These are phyloP conservation scores for Dovyalis caffra DNA, from an alignment of 345 rosid species.

Conservation along the genomic window DNA sequence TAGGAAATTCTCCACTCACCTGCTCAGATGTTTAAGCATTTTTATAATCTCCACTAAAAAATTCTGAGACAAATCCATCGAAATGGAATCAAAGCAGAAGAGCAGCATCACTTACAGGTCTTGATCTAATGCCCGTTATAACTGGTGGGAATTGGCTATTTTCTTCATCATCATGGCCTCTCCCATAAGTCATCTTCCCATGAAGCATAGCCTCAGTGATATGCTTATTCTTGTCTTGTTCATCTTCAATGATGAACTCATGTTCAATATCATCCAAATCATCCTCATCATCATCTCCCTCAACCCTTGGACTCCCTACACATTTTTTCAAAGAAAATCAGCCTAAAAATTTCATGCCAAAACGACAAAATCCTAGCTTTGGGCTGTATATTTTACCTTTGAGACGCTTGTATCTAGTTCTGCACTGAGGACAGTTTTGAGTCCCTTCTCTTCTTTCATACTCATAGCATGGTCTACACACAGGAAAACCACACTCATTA, in stretches of 20 bases:
- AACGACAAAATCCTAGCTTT: too few relatives aligned
- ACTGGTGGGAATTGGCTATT: slow-evolving; percentile 63
- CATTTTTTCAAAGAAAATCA: neutral
- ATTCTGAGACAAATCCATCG: neutral
- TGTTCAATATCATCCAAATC: slow-evolving; percentile 90
- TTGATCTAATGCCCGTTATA: slow-evolving; percentile 60
- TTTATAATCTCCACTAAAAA: neutral
- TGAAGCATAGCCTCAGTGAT: slow-evolving; percentile 85
- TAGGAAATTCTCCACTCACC: slow-evolving; percentile 92
- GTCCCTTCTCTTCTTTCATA: slow-evolving; percentile 95
- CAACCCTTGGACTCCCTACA: slow-evolving; percentile 88
- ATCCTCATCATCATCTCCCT: slow-evolving; percentile 96
- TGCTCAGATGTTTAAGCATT: slow-evolving; percentile 16
- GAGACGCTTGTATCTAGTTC: slow-evolving; percentile 94
- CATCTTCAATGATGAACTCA: slow-evolving; percentile 86
- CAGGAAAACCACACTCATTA: slow-evolving; percentile 97
- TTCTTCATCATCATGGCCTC: slow-evolving; percentile 93
- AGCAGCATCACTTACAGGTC: slow-evolving; percentile 50
- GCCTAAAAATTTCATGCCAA: neutral
- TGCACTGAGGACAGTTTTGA: slow-evolving; percentile 91
- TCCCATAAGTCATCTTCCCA: slow-evolving; percentile 95
- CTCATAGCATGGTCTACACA: slow-evolving; percentile 93
- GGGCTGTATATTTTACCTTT: slow-evolving; percentile 43
- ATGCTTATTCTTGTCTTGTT: slow-evolving; percentile 57
- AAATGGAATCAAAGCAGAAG: neutral